Evolutionary conservation across 2,329 filamentous ascomycete genomes (phyloP).

Genomic region (Zymoseptoria passerinii): DNA sequence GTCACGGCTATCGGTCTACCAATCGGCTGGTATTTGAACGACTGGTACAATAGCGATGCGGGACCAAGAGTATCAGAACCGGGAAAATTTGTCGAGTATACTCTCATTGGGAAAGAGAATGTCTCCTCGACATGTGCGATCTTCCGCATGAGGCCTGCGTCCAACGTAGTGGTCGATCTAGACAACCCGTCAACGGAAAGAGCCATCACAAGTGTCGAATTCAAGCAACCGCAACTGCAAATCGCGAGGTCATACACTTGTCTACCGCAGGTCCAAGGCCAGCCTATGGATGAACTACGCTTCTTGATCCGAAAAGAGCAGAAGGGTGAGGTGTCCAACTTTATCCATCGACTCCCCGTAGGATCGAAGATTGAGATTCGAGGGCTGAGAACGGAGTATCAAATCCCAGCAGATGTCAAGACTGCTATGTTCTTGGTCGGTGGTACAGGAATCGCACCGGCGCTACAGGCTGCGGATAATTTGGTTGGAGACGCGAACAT

Average conservation of each 20-base stretch:
- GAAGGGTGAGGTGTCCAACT: slow-evolving; percentile 77
- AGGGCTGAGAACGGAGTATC: slow-evolving; percentile 64
- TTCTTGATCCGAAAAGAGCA: slow-evolving; percentile 73
- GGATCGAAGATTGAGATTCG: slow-evolving; percentile 64
- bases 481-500: slow-evolving; percentile 45
- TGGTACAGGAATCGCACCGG: slow-evolving; percentile 86
- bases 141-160: slow-evolving; percentile 50
- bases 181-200: slow-evolving; percentile 27
- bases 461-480: slow-evolving; percentile 66
- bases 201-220: slow-evolving; percentile 79
- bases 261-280: slow-evolving; percentile 49
- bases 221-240: slow-evolving; percentile 90
- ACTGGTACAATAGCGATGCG: neutral
- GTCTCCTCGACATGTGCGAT: slow-evolving; percentile 62
- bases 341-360: slow-evolving; percentile 55
- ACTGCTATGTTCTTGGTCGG: slow-evolving; percentile 78
- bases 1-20: slow-evolving; percentile 16
- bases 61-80: slow-evolving; percentile 4
- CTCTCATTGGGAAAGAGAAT: slow-evolving; percentile 51
- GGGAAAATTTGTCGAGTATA: slow-evolving; percentile 41
- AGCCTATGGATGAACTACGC: slow-evolving; percentile 43
- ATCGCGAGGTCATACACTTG: slow-evolving; percentile 90
- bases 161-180: slow-evolving; percentile 12
- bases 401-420: slow-evolving; percentile 44
- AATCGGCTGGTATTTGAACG: slow-evolving; percentile 17